A percentile compares a stretch with the other conserved stretches of the same genome.
phyloP scores from a whole-genome alignment of 345 rosid genomes.

The Cardamine resedifolia region DNA sequence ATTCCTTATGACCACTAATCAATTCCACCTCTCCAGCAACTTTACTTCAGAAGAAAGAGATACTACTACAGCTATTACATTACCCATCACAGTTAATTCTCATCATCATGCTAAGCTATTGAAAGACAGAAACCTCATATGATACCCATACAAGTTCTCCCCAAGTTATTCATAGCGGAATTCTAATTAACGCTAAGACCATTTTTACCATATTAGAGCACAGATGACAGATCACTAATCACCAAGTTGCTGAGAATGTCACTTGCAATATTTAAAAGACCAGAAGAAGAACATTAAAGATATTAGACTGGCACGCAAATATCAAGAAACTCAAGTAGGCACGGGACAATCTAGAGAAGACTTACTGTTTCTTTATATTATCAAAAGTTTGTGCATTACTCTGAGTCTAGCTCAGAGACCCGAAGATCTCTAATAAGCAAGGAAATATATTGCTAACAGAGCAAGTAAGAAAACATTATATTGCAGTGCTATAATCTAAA shows the following conservation, averaged over 20 bases:
- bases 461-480: not conserved
- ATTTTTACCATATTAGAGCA: not conserved
- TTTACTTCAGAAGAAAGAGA: not conserved
- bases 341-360: constrained; percentile 3
- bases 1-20: not conserved
- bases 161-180: not conserved
- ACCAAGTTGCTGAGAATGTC: not conserved
- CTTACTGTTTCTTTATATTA: not conserved
- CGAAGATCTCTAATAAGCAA: not conserved
- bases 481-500: not conserved
- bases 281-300: not conserved
- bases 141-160: not conserved
- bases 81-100: not conserved
- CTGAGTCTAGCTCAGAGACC: constrained; percentile 6
- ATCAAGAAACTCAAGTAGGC: not conserved
- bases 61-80: not conserved
- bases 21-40: not conserved
- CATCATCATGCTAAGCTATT: constrained; percentile 8
- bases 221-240: constrained; percentile 5
- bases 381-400: not conserved
- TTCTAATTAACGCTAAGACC: not conserved
- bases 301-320: not conserved
- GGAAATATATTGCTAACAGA: not conserved
- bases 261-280: not conserved
- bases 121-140: not conserved